Percentiles rank a stretch among this genome's conserved stretches.
These are phyloP conservation scores for Strigomonas culicis DNA, from an alignment of 208 protist genomes.

Conservation along the genomic window DNA sequence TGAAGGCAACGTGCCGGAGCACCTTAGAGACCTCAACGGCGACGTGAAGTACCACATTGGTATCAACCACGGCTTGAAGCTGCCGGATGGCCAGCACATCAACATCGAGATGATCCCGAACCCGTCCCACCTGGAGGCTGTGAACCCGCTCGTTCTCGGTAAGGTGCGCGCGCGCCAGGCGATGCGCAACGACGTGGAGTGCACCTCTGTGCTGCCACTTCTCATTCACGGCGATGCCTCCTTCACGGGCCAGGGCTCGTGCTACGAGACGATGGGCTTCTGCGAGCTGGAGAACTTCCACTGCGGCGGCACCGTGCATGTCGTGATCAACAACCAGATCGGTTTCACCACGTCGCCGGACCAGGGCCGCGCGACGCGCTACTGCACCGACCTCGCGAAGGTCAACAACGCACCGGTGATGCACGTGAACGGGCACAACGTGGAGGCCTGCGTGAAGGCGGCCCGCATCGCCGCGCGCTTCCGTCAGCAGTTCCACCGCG, in stretches of 20 bases:
- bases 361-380: conserved; percentile 89
- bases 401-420: conserved; percentile 94
- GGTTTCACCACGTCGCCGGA: conserved; percentile 97
- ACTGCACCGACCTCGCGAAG: conserved; percentile 97
- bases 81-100: conserved; percentile 79
- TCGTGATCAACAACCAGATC: conserved; percentile 99
- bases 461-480: conserved; percentile 89
- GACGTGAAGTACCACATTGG: conserved; percentile 99
- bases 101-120: conserved; percentile 97
- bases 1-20: conserved; percentile 47
- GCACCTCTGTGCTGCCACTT: conserved; percentile 71
- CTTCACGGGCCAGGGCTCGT: conserved; percentile 95
- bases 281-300: conserved; percentile 93
- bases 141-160: conserved; percentile 97
- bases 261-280: conserved; percentile 97
- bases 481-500: conserved; percentile 91
- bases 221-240: conserved; percentile 98
- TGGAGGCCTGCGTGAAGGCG: conserved; percentile 91
- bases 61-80: conserved; percentile 51
- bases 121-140: conserved; percentile 98
- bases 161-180: conserved; percentile 95
- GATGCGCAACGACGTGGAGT: conserved; percentile 68
- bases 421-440: conserved; percentile 98
- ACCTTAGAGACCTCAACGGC: conserved; percentile 52
- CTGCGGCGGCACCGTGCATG: conserved; percentile 97